Evolutionary conservation across 192 early-diverging fungal genomes (phyloP).

Genomic region (Backusella macrospora): DNA sequence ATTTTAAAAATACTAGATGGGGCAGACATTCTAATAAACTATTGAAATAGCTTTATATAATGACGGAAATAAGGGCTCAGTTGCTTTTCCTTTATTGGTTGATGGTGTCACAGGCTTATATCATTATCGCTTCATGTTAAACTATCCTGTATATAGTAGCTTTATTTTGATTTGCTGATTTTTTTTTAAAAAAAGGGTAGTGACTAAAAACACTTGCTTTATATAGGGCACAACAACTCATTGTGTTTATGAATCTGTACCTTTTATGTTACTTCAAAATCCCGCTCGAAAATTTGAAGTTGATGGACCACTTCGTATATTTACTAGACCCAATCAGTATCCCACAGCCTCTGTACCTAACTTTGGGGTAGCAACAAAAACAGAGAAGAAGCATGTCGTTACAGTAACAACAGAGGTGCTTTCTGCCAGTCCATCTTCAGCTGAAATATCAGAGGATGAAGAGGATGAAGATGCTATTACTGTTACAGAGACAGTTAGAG

Average conservation of each 20-base stretch:
- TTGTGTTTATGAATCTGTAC: constrained; percentile 42
- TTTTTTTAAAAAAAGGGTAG: neutral
- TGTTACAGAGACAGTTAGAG: neutral
- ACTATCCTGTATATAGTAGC: constrained; percentile 29
- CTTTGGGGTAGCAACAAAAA: neutral
- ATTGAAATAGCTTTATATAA: constrained; percentile 26
- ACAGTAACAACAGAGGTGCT: neutral
- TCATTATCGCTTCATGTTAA: constrained; percentile 43
- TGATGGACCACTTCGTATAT: constrained; percentile 16
- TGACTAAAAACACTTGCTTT: neutral
- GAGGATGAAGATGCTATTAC: neutral
- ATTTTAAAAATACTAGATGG: neutral
- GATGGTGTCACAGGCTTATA: constrained; percentile 36
- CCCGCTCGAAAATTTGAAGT: constrained; percentile 5
- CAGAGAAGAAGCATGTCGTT: neutral
- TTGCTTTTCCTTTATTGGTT: constrained; percentile 24
- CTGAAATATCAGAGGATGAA: neutral
- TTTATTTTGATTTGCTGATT: too few species aligned
- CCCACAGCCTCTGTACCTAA: neutral
- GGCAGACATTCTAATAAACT: neutral
- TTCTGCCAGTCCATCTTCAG: neutral
- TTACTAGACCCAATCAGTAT: neutral
- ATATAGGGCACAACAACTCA: constrained; percentile 30
- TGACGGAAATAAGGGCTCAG: constrained; percentile 27
- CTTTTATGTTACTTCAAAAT: constrained; percentile 40